A percentile compares a stretch with the other conserved stretches of the same genome.
phyloP scores from a whole-genome alignment of 169 alveolate genomes.

The Plasmodium fragile region DNA sequence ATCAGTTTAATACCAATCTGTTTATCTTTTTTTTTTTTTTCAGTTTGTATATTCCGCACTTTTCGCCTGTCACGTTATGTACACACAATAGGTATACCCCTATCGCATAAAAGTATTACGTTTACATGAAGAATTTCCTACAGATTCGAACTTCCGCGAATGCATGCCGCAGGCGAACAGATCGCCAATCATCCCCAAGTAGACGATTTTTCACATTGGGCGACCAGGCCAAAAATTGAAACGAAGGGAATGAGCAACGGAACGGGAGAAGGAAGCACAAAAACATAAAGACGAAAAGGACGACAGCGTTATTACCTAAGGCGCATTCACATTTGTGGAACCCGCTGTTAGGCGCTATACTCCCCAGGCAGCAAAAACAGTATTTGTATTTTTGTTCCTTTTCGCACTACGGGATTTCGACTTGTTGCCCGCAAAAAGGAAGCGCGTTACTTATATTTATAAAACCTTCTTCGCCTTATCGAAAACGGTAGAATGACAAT shows the following conservation, averaged over 20 bases:
- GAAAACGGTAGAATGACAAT: constrained; percentile 7
- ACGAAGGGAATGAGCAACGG: not conserved
- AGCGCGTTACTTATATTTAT: not conserved
- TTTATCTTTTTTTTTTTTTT: not conserved
- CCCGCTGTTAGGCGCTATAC: not conserved
- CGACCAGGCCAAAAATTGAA: not conserved
- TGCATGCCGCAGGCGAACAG: not conserved
- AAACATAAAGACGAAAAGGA: not conserved
- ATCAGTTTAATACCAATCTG: not conserved
- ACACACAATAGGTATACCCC: not conserved
- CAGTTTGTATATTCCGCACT: not conserved
- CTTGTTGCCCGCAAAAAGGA: not conserved
- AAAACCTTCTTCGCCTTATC: not conserved
- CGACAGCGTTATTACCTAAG: not conserved
- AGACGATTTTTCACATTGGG: not conserved
- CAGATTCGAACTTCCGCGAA: not conserved
- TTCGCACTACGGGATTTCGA: not conserved
- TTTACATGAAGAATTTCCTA: not conserved
- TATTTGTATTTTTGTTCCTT: not conserved
- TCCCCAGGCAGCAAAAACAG: not conserved
- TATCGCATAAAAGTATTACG: not conserved
- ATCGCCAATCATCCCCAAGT: not conserved
- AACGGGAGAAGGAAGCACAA: not conserved
- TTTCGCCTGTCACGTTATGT: not conserved
- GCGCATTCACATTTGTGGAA: not conserved